These are phyloP conservation scores for Globisporangium sylvaticum DNA, from an alignment of 352 stramenopile species.

Conservation along the genomic window DNA sequence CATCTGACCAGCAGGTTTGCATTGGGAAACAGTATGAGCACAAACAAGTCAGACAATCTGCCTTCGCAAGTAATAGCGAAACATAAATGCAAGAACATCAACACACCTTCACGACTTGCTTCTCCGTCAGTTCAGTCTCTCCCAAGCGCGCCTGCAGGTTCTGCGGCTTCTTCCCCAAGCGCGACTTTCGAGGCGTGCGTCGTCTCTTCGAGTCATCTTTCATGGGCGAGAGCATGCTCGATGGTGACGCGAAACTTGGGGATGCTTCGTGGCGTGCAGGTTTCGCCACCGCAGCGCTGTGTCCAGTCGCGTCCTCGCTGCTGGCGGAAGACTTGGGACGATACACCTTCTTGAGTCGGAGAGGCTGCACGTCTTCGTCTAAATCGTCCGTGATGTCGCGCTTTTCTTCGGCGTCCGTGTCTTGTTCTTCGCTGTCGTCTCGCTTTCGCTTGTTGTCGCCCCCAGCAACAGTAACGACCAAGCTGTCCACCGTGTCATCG, in stretches of 20 bases:
- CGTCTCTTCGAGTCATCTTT: conserved; percentile 43
- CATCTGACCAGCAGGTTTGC: conserved; percentile 16
- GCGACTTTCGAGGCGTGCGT: conserved; percentile 37
- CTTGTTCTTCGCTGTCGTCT: neutral
- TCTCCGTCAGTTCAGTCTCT: conserved; percentile 24
- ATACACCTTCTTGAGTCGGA: conserved; percentile 8
- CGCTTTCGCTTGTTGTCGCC: conserved; percentile 15
- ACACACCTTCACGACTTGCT: conserved; percentile 32
- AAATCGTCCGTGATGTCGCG: neutral
- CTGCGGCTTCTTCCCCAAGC: conserved; percentile 33
- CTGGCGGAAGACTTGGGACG: neutral
- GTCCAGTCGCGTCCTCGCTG: neutral
- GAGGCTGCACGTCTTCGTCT: conserved; percentile 7
- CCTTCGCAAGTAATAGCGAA: neutral
- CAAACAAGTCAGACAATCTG: neutral
- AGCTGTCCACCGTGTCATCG: neutral
- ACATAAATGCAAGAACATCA: neutral
- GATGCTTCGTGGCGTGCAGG: conserved; percentile 1
- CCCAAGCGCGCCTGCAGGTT: conserved; percentile 43
- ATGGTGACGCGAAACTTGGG: conserved; percentile 14
- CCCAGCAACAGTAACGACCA: neutral
- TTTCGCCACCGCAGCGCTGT: neutral
- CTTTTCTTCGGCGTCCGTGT: neutral
- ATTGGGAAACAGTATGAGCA: neutral
- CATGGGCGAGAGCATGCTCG: conserved; percentile 41